These are phyloP conservation scores for Taphrina communis DNA, from an alignment of 1,139 yeast species.

Conservation along the genomic window DNA sequence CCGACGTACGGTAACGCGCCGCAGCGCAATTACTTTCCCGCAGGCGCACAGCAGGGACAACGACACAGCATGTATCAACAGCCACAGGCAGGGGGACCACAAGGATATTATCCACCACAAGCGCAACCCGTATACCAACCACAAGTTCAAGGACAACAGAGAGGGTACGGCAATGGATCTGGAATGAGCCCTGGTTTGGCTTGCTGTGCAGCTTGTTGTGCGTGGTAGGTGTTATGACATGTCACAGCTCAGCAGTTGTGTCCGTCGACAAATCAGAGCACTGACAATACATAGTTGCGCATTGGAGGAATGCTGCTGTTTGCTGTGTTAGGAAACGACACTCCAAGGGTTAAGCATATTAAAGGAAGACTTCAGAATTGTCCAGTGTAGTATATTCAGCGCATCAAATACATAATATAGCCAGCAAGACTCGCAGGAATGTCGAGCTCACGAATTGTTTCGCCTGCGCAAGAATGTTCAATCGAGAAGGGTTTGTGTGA, in stretches of 20 bases:
- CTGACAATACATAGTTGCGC: constrained; percentile 14
- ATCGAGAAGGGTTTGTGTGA: too few species aligned
- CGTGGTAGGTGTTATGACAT: constrained; percentile 3
- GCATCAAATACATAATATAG: not conserved
- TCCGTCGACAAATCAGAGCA: not conserved
- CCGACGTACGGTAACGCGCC: constrained; percentile 11
- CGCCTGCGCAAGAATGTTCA: not conserved
- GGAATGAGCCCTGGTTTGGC: constrained; percentile 8
- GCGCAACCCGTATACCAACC: constrained; percentile 1
- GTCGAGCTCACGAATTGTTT: not conserved
- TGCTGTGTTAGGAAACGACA: constrained; percentile 1
- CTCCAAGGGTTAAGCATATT: not conserved
- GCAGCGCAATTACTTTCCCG: constrained; percentile 4
- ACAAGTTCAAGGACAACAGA: not conserved
- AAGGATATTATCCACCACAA: constrained; percentile 10
- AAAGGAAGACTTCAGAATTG: not conserved
- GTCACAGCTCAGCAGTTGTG: not conserved
- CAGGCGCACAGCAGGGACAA: constrained; percentile 1
- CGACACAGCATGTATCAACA: not conserved
- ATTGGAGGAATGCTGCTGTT: constrained; percentile 15
- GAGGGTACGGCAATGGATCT: constrained; percentile 1
- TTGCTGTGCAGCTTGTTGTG: constrained; percentile 22
- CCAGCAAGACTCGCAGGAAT: not conserved
- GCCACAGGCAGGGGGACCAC: not conserved
- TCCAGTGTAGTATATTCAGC: too few species aligned